Evolutionary conservation across 108 stramenopile genomes (phyloP).

Genomic region (Fragilaria radians): DNA sequence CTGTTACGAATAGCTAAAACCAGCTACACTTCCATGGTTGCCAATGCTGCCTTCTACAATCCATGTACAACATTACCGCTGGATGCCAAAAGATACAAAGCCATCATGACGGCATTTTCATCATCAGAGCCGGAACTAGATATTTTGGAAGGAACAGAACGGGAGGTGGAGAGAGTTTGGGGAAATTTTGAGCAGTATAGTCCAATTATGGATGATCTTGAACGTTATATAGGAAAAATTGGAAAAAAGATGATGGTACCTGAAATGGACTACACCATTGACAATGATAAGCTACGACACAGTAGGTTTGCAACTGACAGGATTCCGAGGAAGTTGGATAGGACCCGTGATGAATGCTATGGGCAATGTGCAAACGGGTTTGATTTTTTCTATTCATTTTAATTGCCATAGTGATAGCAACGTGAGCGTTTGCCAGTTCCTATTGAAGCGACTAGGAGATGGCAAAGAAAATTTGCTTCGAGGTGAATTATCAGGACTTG

Average conservation of each 20-base stretch:
- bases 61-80: too few species aligned
- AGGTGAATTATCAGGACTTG: not conserved
- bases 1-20: too few species aligned
- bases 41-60: too few species aligned
- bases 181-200: not conserved
- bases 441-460: not conserved
- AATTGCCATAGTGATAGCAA: not conserved
- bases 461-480: not conserved
- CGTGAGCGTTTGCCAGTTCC: not conserved
- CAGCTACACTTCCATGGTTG: too few species aligned
- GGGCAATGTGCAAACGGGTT: not conserved
- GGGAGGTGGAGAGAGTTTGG: not conserved
- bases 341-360: not conserved
- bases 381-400: not conserved
- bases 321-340: not conserved
- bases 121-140: too few species aligned
- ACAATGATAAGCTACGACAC: not conserved
- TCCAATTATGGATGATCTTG: not conserved
- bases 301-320: not conserved
- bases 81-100: too few species aligned
- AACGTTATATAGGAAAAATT: not conserved
- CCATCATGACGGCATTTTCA: too few species aligned
- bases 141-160: not conserved
- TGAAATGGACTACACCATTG: not conserved
- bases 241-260: not conserved